Conservation (phyloP, 1,284 basidiomycete genomes). For the Thecaphora thlaspeos region DNA sequence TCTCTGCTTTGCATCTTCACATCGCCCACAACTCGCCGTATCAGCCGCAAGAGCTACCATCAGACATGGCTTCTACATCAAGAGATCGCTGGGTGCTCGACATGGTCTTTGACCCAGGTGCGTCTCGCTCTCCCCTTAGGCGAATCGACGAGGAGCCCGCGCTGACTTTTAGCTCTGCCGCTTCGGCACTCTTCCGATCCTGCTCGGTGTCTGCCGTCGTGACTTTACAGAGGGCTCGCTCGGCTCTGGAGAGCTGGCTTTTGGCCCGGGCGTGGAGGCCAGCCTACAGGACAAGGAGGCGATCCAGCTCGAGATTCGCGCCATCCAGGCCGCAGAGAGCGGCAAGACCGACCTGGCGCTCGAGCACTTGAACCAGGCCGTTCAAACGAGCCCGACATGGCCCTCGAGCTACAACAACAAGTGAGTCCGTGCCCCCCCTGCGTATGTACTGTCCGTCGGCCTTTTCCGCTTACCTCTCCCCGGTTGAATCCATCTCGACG, state of each 20-base stretch:
- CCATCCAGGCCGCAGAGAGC: not conserved
- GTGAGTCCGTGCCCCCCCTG: too few species aligned
- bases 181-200: not conserved
- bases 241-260: not conserved
- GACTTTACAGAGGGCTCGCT: not conserved
- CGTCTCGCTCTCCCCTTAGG: too few species aligned
- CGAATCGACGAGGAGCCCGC: too few species aligned
- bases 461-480: too few species aligned
- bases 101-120: not conserved
- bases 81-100: not conserved
- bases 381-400: not conserved
- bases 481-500: not conserved
- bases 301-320: constrained; percentile 1
- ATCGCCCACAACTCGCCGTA: not conserved
- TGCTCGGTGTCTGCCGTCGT: not conserved
- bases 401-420: constrained; percentile 1
- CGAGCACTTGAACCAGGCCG: not conserved
- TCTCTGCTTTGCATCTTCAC: too few species aligned
- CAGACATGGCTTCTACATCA: not conserved
- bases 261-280: not conserved
- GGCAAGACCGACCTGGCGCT: not conserved
- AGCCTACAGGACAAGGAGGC: not conserved
- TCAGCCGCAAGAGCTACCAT: not conserved
- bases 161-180: too few species aligned
- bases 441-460: too few species aligned